phyloP scores from a whole-genome alignment of 2,329 filamentous ascomycete genomes.

The Gaeumannomyces sp. region DNA sequence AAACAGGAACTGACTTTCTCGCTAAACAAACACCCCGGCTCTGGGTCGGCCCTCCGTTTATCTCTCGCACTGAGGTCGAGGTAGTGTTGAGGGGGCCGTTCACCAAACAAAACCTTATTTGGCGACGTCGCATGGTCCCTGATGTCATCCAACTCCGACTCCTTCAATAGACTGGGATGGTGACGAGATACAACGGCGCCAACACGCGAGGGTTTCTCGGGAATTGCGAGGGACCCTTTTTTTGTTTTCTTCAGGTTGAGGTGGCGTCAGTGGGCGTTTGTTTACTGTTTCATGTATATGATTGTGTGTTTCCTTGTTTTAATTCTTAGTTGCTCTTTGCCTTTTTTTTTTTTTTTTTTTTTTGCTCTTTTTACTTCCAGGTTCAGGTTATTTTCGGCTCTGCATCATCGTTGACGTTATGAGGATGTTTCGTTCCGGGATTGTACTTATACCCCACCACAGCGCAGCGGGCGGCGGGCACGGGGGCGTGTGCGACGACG shows the following conservation, averaged over 20 bases:
- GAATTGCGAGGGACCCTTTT: not conserved
- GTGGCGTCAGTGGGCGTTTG: not conserved
- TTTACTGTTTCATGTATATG: conserved; percentile 1
- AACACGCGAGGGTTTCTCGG: too few species aligned
- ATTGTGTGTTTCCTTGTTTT: not conserved
- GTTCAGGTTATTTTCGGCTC: not conserved
- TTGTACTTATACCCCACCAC: not conserved
- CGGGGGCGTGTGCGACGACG: not conserved
- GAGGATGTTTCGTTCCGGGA: not conserved
- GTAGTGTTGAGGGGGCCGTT: not conserved
- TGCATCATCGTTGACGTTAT: not conserved
- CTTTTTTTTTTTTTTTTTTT: too few species aligned
- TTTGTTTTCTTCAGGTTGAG: not conserved
- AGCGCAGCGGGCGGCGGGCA: not conserved
- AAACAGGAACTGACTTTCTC: not conserved
- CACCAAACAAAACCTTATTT: not conserved
- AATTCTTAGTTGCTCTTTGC: not conserved
- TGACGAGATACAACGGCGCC: not conserved
- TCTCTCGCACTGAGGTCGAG: too few species aligned
- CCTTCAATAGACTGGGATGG: not conserved
- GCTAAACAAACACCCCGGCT: not conserved
- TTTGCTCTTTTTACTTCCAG: not conserved
- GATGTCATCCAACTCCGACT: not conserved
- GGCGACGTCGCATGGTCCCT: not conserved
- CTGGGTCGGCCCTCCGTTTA: too few species aligned